These are phyloP conservation scores for Trifolium subterraneum DNA, from an alignment of 306 rosid genomes.

Conservation along the genomic window DNA sequence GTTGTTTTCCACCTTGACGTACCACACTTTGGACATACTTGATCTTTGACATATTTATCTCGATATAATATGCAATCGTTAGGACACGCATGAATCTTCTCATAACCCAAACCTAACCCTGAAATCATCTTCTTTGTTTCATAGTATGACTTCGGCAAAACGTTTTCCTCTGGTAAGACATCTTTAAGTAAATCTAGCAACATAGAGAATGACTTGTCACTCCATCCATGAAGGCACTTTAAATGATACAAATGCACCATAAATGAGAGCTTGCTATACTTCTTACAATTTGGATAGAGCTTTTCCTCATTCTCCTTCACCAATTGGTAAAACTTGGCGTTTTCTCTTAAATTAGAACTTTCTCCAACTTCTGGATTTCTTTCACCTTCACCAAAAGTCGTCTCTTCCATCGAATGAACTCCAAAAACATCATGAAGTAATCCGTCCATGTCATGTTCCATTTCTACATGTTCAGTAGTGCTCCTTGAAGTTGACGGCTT, in stretches of 20 bases:
- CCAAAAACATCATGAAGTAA: neutral
- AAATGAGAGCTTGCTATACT: neutral
- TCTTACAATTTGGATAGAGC: neutral
- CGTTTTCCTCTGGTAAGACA: neutral
- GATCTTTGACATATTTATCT: neutral
- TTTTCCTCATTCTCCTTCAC: neutral
- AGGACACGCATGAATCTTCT: neutral
- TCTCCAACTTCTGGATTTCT: neutral
- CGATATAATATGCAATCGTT: neutral
- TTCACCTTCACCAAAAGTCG: neutral
- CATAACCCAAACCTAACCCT: neutral
- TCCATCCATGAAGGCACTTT: neutral
- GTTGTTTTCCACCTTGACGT: neutral
- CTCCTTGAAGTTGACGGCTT: neutral
- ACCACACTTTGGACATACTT: neutral
- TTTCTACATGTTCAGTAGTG: neutral
- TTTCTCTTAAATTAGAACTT: too few species aligned
- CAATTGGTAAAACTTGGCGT: neutral
- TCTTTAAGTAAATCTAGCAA: too few species aligned
- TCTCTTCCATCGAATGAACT: neutral
- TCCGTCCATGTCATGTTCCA: conserved; percentile 3
- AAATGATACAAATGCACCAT: neutral
- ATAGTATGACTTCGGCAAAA: neutral
- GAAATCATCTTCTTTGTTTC: conserved; percentile 2
- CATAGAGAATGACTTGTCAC: neutral